Percentiles rank a stretch among this genome's conserved stretches.
Conservation (phyloP, 345 rosid genomes). For the thale cress (Arabidopsis thaliana) region DNA sequence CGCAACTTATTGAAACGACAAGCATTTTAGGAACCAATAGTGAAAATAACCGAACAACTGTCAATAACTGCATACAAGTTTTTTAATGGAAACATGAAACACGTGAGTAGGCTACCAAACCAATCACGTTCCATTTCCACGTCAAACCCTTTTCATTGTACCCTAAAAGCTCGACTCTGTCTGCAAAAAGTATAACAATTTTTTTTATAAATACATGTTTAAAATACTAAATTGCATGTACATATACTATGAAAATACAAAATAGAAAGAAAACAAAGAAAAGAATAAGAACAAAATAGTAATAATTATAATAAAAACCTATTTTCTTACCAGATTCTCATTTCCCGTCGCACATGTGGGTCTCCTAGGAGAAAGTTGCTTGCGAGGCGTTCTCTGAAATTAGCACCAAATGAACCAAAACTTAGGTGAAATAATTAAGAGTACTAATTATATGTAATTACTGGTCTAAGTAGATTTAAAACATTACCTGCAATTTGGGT, state of each 20-base stretch:
- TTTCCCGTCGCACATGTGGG: constrained; percentile 66
- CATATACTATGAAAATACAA: not conserved
- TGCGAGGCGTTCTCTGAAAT: constrained; percentile 75
- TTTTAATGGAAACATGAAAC: constrained; percentile 33
- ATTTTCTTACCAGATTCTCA: constrained; percentile 49
- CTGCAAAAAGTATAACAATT: constrained; percentile 25
- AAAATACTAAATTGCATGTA: not conserved
- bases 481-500: constrained; percentile 72
- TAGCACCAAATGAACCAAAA: not conserved
- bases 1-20: constrained; percentile 36
- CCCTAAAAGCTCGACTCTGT: constrained; percentile 40
- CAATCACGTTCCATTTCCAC: constrained; percentile 34
- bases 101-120: constrained; percentile 39
- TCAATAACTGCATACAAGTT: constrained; percentile 12
- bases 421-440: not conserved
- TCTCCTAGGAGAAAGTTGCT: constrained; percentile 73
- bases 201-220: not conserved
- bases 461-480: not conserved
- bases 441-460: not conserved
- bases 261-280: too few relatives aligned
- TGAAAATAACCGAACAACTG: constrained; percentile 4
- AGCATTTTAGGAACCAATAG: constrained; percentile 25
- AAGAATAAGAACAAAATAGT: not conserved
- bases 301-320: too few relatives aligned
- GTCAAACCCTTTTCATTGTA: constrained; percentile 1